Percentiles rank a stretch among this genome's conserved stretches.
Evolutionary conservation across 2,329 filamentous ascomycete genomes (phyloP).

Genomic region (Metarhizium album): DNA sequence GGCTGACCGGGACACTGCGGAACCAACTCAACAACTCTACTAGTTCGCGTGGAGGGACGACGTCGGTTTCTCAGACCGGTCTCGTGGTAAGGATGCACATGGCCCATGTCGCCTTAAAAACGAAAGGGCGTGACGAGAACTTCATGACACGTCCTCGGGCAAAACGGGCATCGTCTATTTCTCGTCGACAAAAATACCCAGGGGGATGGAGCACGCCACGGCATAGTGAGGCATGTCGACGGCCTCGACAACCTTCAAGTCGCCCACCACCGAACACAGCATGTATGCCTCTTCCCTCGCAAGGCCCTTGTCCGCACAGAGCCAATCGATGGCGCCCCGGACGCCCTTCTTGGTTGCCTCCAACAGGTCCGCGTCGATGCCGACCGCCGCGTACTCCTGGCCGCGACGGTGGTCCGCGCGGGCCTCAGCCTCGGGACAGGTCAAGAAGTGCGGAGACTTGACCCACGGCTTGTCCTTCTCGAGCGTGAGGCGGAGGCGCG

Average conservation of each 20-base stretch:
- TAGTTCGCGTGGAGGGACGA: too few species aligned
- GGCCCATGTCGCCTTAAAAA: too few species aligned
- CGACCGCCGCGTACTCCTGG: slow-evolving; percentile 34
- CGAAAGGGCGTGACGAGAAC: too few species aligned
- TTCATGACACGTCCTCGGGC: too few species aligned
- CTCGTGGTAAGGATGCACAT: not conserved
- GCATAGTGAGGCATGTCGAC: slow-evolving; percentile 45
- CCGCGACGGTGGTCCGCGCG: slow-evolving; percentile 12
- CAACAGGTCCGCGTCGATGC: slow-evolving; percentile 33
- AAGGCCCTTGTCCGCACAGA: slow-evolving; percentile 34
- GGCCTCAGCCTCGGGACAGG: slow-evolving; percentile 13
- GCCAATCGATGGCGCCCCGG: slow-evolving; percentile 36
- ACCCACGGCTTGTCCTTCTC: slow-evolving; percentile 35
- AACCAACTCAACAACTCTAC: too few species aligned
- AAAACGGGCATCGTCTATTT: too few species aligned
- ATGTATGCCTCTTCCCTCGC: slow-evolving; percentile 39
- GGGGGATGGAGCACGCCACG: slow-evolving; percentile 36
- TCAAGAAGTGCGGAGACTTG: slow-evolving; percentile 36
- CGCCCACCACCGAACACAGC: slow-evolving; percentile 36
- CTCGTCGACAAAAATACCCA: slow-evolving; percentile 31
- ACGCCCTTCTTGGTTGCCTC: slow-evolving; percentile 38
- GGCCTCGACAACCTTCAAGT: slow-evolving; percentile 39
- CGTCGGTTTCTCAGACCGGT: too few species aligned
- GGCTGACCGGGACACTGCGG: not conserved
- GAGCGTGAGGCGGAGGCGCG: slow-evolving; percentile 35